Percentiles rank a stretch among this genome's conserved stretches.
Conservation (phyloP, 2,329 filamentous ascomycete species). For the Phaeosphaeria sp. region DNA sequence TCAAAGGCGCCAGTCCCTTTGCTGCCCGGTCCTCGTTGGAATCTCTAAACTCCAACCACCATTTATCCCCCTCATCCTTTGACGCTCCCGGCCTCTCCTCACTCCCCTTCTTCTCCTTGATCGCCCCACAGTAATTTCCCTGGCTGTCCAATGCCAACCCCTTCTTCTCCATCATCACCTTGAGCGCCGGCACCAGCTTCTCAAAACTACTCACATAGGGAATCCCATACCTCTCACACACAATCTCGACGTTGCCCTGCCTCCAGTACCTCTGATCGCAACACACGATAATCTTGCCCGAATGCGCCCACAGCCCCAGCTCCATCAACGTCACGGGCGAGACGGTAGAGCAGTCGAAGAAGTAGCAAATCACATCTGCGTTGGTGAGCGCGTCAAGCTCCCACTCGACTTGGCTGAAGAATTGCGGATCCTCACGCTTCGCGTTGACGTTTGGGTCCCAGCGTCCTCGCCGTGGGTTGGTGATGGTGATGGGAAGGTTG, state of each 20-base stretch:
- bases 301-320: constrained; percentile 60
- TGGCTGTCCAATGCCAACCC: constrained; percentile 30
- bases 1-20: not conserved
- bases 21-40: not conserved
- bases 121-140: not conserved
- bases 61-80: not conserved
- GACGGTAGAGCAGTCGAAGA: constrained; percentile 60
- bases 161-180: constrained; percentile 38
- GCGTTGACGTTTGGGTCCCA: constrained; percentile 64
- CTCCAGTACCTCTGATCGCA: constrained; percentile 62
- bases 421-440: constrained; percentile 49
- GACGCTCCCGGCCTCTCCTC: not conserved
- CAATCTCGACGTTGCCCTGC: constrained; percentile 66
- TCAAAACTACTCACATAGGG: constrained; percentile 53
- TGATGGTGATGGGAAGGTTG: constrained; percentile 58
- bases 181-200: constrained; percentile 49
- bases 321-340: constrained; percentile 67
- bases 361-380: constrained; percentile 63
- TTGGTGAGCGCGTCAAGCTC: constrained; percentile 64
- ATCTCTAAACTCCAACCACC: not conserved
- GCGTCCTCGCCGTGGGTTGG: constrained; percentile 63
- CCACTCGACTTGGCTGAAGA: constrained; percentile 65
- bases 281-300: constrained; percentile 60
- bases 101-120: not conserved
- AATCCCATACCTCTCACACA: constrained; percentile 59